Evolutionary conservation across 2,329 filamentous ascomycete species (phyloP).

Genomic region (Pleoardoris graminearum): DNA sequence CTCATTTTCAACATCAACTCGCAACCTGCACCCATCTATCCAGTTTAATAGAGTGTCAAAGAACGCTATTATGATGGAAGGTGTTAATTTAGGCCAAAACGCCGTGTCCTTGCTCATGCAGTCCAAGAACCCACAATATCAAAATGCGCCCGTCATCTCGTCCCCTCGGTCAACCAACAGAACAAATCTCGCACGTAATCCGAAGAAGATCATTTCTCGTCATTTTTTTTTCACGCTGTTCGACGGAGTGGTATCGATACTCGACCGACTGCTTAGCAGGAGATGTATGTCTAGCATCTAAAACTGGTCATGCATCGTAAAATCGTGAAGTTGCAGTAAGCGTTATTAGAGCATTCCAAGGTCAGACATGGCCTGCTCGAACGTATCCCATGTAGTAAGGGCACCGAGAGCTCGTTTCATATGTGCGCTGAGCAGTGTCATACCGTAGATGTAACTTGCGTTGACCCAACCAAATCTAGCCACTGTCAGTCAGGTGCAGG

Average conservation of each 20-base stretch:
- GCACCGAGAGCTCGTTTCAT: constrained; percentile 87
- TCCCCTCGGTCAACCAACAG: background rate
- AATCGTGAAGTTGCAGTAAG: background rate
- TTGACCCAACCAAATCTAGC: constrained; percentile 97
- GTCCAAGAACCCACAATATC: background rate
- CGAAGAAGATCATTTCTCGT: too few species aligned
- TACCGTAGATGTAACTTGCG: constrained; percentile 91
- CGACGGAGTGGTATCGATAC: background rate
- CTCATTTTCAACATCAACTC: background rate
- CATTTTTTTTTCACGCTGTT: too few species aligned
- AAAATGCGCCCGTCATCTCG: background rate
- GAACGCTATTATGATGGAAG: background rate
- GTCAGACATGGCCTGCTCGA: constrained; percentile 65
- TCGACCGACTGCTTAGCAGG: background rate
- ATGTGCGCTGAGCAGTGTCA: constrained; percentile 85
- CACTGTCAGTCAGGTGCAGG: constrained; percentile 26
- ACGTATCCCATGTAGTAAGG: constrained; percentile 83
- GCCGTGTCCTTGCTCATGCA: background rate
- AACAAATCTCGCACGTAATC: too few species aligned
- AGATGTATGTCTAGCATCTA: background rate
- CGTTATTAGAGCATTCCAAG: constrained; percentile 30
- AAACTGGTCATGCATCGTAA: constrained; percentile 8
- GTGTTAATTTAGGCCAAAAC: background rate
- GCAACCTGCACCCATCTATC: background rate
- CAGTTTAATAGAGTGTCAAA: background rate